Evolutionary conservation across 352 stramenopile genomes (phyloP), one percentile per base, ranked within the genome.

Genomic region (Phytopythium aichiense): DNA sequence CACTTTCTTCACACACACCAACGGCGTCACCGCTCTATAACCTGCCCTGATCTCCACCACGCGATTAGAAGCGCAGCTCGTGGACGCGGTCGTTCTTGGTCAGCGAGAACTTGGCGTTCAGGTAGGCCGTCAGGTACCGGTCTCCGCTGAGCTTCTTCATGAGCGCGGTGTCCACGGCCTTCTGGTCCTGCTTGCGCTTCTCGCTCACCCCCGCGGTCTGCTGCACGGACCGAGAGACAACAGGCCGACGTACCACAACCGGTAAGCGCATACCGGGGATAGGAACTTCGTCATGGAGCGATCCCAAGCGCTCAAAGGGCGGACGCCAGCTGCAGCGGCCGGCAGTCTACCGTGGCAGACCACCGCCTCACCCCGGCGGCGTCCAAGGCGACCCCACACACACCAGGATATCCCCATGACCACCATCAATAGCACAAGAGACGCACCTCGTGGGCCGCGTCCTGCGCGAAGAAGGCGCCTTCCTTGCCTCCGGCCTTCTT

Each of bases 61-160:
- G 28, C 53, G 63, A 56, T 97, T 98, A 99, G 71, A 99, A 99
- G 65, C 93, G 87, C 89, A 99, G 98, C 62, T 98, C 87, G 82
- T 99, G 97, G 48, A 96, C 93, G 65, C 88, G 90, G 66, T 98
- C 93, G 65, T 88, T 88, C 68, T 97, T 97, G 58, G 71, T 90
- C 35, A 99, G 77, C 61, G 84, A 91, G 78, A 99, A 99, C 63
- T 91, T 95, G 49, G 89, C 91, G 63, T 93, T 89, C 43, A 99
- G 77, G 81, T 99, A 99, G 43, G 85, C 92, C 61, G 96, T 96
- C 63, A 99, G 73, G 73, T 98, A 93, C 12, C 85, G 77, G 37
- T 88, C 86, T 55, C 71, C 74, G 56, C 62, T 60, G 50, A 91
- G 71, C 61, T 87, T 86, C 57, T 84, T 64, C 62, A 93, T 66